phyloP scores from a whole-genome alignment of 805 yeast species.

The Lachancea mirantina region DNA sequence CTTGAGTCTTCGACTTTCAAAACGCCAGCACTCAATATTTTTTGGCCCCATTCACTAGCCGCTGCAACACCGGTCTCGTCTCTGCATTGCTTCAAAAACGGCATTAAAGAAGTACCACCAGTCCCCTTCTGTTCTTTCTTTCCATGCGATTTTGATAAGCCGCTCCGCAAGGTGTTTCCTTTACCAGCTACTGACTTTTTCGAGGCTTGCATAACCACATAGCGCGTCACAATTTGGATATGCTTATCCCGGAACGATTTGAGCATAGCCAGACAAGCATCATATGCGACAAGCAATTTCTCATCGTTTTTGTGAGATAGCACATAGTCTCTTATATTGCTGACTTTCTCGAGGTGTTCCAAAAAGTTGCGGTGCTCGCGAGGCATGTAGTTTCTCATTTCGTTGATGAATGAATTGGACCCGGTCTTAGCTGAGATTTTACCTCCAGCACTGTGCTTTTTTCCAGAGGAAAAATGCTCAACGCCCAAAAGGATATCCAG shows the following conservation, averaged over 20 bases:
- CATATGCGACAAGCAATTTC: conserved; percentile 65
- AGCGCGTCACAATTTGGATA: conserved; percentile 85
- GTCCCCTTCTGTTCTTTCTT: conserved; percentile 69
- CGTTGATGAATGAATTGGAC: conserved; percentile 54
- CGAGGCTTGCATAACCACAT: conserved; percentile 73
- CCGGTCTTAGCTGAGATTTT: conserved; percentile 27
- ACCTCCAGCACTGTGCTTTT: conserved; percentile 31
- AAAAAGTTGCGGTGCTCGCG: conserved; percentile 73
- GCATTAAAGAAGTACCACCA: conserved; percentile 88
- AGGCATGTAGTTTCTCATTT: conserved; percentile 90
- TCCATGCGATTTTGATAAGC: conserved; percentile 43
- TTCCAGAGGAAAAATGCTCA: conserved; percentile 74
- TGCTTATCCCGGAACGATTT: conserved; percentile 87
- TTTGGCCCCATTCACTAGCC: conserved; percentile 86
- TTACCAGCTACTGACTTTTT: conserved; percentile 47
- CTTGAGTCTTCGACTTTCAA: conserved; percentile 22
- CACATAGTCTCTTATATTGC: conserved; percentile 63
- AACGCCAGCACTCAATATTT: conserved; percentile 52
- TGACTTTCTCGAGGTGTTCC: conserved; percentile 46
- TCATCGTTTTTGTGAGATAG: conserved; percentile 36
- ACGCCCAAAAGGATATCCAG: conserved; percentile 71
- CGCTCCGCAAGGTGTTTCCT: conserved; percentile 54
- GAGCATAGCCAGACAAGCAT: conserved; percentile 84
- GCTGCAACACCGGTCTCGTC: conserved; percentile 95
- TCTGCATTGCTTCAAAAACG: conserved; percentile 89